Conservation (phyloP, 1,139 yeast genomes). For the Suhomyces guaymorum region DNA sequence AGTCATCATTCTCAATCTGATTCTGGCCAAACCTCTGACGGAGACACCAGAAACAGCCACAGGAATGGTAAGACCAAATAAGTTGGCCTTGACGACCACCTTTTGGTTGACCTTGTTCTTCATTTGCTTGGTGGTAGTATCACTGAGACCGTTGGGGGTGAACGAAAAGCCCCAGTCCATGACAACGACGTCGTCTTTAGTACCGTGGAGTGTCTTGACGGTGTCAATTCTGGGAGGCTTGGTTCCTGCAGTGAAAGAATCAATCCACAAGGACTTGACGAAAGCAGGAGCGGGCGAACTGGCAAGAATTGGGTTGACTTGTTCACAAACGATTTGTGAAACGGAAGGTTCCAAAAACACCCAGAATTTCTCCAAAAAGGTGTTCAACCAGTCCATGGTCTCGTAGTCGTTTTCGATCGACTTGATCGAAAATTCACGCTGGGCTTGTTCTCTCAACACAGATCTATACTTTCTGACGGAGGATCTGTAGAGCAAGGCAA, state of each 20-base stretch:
- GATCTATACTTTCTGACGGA: slow-evolving; percentile 80
- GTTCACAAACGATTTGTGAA: slow-evolving; percentile 80
- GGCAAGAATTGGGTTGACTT: slow-evolving; percentile 80
- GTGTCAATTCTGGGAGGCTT: slow-evolving; percentile 92
- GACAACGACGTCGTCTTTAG: slow-evolving; percentile 87
- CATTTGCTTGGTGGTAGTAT: slow-evolving; percentile 78
- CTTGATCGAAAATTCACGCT: slow-evolving; percentile 79
- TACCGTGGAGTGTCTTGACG: slow-evolving; percentile 85
- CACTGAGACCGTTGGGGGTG: slow-evolving; percentile 86
- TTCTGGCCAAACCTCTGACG: slow-evolving; percentile 67
- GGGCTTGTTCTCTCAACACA: slow-evolving; percentile 71
- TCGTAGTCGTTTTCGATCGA: slow-evolving; percentile 86
- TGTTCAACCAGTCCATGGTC: slow-evolving; percentile 92
- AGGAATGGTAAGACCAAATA: slow-evolving; percentile 70
- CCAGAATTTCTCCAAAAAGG: slow-evolving; percentile 89
- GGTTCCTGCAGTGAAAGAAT: slow-evolving; percentile 86
- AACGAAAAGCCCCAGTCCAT: slow-evolving; percentile 95
- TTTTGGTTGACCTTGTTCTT: slow-evolving; percentile 82
- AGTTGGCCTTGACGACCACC: slow-evolving; percentile 62
- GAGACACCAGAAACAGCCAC: slow-evolving; percentile 63
- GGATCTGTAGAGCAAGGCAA: slow-evolving; percentile 74
- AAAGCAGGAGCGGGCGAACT: slow-evolving; percentile 79
- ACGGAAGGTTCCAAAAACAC: slow-evolving; percentile 85
- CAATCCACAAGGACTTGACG: slow-evolving; percentile 79
- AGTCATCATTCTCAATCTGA: slow-evolving; percentile 85